phyloP scores from a whole-genome alignment of 225 moss, liverwort and hornwort genomes.

The Physcomitrellopsis africana region DNA sequence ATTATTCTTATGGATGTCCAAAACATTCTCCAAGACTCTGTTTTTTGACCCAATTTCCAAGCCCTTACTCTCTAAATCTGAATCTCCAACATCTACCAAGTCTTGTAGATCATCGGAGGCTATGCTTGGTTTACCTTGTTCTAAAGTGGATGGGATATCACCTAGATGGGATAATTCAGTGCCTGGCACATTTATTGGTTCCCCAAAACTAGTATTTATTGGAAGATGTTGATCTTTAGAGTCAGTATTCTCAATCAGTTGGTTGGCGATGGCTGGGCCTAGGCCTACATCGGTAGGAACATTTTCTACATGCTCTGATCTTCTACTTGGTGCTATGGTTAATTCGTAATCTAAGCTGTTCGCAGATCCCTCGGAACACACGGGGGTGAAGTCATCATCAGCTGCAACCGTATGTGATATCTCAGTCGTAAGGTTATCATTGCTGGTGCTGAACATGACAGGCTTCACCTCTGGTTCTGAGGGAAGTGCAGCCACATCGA shows the following conservation, averaged over 20 bases:
- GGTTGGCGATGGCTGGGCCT: conserved; percentile 7
- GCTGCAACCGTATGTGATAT: conserved; percentile 21
- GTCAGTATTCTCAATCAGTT: conserved; percentile 6
- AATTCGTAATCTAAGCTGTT: conserved; percentile 5
- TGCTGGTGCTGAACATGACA: conserved; percentile 12
- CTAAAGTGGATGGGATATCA: neutral
- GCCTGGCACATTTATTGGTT: conserved; percentile 3
- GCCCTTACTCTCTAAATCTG: neutral
- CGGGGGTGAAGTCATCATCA: conserved; percentile 19
- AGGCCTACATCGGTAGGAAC: neutral
- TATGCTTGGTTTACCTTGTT: conserved; percentile 22
- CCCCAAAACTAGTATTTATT: neutral
- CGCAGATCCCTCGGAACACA: conserved; percentile 12
- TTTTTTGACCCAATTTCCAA: conserved; percentile 22
- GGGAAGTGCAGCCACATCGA: conserved; percentile 3
- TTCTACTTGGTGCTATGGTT: conserved; percentile 8
- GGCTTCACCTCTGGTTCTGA: conserved; percentile 20
- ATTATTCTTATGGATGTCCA: neutral
- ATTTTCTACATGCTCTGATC: conserved; percentile 13
- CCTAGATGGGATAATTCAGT: neutral
- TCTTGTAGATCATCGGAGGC: neutral
- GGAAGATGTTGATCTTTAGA: neutral
- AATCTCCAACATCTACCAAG: conserved; percentile 10
- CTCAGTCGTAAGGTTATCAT: conserved; percentile 8
- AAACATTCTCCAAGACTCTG: conserved; percentile 15